Evolutionary conservation across 768 basidiomycete genomes (phyloP).

Genomic region (Imleria badia): DNA sequence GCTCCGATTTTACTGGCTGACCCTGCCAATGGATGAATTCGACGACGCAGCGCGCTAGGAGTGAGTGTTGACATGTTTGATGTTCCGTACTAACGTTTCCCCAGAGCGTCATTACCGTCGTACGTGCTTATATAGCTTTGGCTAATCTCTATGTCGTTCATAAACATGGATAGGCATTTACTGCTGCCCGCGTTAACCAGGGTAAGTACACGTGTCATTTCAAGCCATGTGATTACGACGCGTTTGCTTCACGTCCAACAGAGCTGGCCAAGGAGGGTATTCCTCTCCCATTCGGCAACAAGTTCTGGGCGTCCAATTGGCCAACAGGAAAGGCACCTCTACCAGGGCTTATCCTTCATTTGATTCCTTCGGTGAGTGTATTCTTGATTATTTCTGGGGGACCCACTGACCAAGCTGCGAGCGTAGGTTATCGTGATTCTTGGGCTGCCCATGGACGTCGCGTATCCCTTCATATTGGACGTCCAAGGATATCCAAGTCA

Average conservation of each 20-base stretch:
- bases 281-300: constrained; percentile 59
- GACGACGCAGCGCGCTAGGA: constrained; percentile 33
- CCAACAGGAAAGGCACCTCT: constrained; percentile 54
- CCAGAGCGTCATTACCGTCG: constrained; percentile 32
- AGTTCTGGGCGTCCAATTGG: constrained; percentile 63
- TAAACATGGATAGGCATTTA: constrained; percentile 41
- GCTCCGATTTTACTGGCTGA: not conserved
- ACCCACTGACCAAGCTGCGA: not conserved
- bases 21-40: not conserved
- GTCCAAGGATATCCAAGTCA: constrained; percentile 48
- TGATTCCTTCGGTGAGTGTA: constrained; percentile 47
- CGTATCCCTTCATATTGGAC: constrained; percentile 61
- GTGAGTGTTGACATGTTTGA: constrained; percentile 12
- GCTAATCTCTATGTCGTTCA: not conserved
- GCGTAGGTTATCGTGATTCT: constrained; percentile 51
- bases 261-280: constrained; percentile 63
- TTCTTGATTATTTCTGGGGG: not conserved
- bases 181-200: constrained; percentile 53
- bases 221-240: not conserved
- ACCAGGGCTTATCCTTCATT: constrained; percentile 52
- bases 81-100: not conserved
- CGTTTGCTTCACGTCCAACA: constrained; percentile 15
- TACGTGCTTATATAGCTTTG: constrained; percentile 7
- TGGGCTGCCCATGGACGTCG: constrained; percentile 49
- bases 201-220: constrained; percentile 19